These are phyloP conservation scores for Blastobotrys buckinghamii DNA, from an alignment of 1,139 yeast genomes.

Conservation along the genomic window DNA sequence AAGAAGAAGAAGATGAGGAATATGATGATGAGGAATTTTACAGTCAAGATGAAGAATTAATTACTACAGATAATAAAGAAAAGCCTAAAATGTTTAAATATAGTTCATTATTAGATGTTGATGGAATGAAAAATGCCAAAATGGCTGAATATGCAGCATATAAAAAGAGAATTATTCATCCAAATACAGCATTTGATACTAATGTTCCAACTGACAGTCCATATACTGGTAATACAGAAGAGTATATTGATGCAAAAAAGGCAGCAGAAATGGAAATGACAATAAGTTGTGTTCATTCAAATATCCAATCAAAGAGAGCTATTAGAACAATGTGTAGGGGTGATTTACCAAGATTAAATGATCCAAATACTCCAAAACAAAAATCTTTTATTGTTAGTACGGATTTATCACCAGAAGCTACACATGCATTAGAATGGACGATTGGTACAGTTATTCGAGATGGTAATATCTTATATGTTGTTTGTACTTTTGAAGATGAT, in stretches of 20 bases:
- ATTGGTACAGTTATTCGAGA: constrained; percentile 82
- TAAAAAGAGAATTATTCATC: constrained; percentile 41
- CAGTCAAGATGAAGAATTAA: constrained; percentile 1
- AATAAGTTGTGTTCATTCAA: constrained; percentile 59
- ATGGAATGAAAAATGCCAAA: constrained; percentile 18
- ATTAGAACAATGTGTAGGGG: constrained; percentile 71
- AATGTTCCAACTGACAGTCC: constrained; percentile 38
- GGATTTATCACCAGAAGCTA: constrained; percentile 80
- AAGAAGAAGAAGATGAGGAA: constrained; percentile 12
- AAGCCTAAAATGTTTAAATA: constrained; percentile 14
- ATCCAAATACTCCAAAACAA: constrained; percentile 46
- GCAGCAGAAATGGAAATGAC: constrained; percentile 56
- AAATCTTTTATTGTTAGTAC: constrained; percentile 71
- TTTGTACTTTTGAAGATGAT: constrained; percentile 72
- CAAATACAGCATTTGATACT: constrained; percentile 34
- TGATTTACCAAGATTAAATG: constrained; percentile 50
- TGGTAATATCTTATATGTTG: constrained; percentile 74
- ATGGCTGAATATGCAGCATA: constrained; percentile 43
- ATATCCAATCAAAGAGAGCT: constrained; percentile 44
- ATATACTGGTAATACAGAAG: constrained; percentile 68
- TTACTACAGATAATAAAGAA: neutral
- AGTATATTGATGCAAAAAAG: constrained; percentile 56
- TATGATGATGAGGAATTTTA: constrained; percentile 7
- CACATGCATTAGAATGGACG: constrained; percentile 84
- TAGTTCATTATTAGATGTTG: constrained; percentile 38